These are phyloP conservation scores for Geranium brycei DNA, from an alignment of 345 rosid genomes.

Conservation along the genomic window DNA sequence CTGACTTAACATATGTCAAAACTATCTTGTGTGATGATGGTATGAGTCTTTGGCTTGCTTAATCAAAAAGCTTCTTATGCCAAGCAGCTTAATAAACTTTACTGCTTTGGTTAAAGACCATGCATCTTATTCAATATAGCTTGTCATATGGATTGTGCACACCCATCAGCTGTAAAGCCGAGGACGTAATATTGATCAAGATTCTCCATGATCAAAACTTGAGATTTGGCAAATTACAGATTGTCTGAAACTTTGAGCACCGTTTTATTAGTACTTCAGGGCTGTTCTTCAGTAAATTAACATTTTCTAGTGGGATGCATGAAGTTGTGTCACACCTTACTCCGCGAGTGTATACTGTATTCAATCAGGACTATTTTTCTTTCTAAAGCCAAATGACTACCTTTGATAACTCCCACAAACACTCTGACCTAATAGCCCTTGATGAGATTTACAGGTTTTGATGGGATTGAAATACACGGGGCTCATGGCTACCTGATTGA, in stretches of 20 bases:
- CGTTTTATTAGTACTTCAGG: background rate
- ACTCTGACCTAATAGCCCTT: background rate
- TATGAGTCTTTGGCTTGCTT: background rate
- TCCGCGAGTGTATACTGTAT: background rate
- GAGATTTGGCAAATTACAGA: too few species aligned
- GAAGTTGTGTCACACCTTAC: too few species aligned
- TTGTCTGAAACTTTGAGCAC: background rate
- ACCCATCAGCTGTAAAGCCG: too few species aligned
- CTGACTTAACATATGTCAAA: background rate
- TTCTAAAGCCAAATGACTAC: too few species aligned
- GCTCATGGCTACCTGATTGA: constrained; percentile 86
- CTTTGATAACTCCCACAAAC: background rate
- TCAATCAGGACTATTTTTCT: background rate
- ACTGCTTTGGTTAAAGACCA: background rate
- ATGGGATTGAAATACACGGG: constrained; percentile 79
- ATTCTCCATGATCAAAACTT: too few species aligned
- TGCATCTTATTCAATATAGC: too few species aligned
- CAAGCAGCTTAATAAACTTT: too few species aligned
- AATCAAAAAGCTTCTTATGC: background rate
- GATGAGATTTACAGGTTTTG: constrained; percentile 39
- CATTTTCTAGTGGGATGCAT: background rate
- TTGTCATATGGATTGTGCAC: too few species aligned
- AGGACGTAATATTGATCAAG: too few species aligned
- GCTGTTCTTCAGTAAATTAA: background rate
- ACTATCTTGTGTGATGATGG: too few species aligned